Evolutionary conservation across 2,329 filamentous ascomycete genomes (phyloP).

Genomic region (Sporothrix pseudoabietina): DNA sequence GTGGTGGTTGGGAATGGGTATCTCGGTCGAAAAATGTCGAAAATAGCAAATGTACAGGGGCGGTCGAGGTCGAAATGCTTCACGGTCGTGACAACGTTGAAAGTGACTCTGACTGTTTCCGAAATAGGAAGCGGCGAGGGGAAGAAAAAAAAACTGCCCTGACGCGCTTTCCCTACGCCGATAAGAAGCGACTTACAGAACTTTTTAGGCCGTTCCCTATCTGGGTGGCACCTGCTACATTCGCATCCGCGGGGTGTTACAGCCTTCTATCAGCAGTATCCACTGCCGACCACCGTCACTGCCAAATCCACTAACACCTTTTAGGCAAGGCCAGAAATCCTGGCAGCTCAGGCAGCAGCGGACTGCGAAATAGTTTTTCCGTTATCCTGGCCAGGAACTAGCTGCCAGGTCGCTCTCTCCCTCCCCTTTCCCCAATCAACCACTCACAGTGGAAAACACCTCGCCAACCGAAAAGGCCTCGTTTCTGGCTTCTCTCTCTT

Average conservation of each 20-base stretch:
- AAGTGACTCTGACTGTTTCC: slow-evolving; percentile 4
- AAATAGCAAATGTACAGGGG: not conserved
- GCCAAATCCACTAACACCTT: too few species aligned
- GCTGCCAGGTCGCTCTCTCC: slow-evolving; percentile 14
- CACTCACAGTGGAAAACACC: slow-evolving; percentile 42
- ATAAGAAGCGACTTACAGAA: slow-evolving; percentile 17
- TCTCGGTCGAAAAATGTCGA: not conserved
- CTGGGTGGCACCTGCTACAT: too few species aligned
- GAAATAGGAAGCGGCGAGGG: slow-evolving; percentile 2
- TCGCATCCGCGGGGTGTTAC: too few species aligned
- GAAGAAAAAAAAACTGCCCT: slow-evolving; percentile 1
- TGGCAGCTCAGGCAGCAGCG: slow-evolving; percentile 11
- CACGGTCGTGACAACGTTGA: slow-evolving; percentile 5
- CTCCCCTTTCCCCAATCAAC: slow-evolving; percentile 37
- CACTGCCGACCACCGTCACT: too few species aligned
- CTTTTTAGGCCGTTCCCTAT: not conserved
- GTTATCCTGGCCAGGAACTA: slow-evolving; percentile 14
- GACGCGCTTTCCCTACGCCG: slow-evolving; percentile 9
- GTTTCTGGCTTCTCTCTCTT: slow-evolving; percentile 29
- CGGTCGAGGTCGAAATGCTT: not conserved
- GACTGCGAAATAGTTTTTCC: slow-evolving; percentile 32
- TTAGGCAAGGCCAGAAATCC: not conserved
- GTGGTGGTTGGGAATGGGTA: not conserved
- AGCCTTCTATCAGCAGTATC: too few species aligned
- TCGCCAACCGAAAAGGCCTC: slow-evolving; percentile 38